phyloP scores from a whole-genome alignment of 805 yeast species.

The Candida maris region DNA sequence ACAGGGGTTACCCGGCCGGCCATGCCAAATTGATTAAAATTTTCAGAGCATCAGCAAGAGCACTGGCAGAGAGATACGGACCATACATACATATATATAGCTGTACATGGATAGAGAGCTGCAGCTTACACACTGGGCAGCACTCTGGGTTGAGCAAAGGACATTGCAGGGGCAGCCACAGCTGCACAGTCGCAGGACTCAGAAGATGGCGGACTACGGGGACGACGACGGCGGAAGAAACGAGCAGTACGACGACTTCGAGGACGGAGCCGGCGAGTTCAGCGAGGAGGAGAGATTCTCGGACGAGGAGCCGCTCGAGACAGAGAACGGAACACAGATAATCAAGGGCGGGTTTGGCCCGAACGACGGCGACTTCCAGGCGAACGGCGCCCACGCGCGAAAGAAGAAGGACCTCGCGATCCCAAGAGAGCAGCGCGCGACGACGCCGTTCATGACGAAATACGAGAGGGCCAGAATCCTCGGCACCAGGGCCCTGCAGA shows the following conservation, averaged over 20 bases:
- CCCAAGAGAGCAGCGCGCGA: constrained; percentile 81
- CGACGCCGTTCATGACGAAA: constrained; percentile 99
- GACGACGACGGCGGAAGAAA: constrained; percentile 54
- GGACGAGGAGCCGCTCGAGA: constrained; percentile 43
- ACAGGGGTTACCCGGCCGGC: no score
- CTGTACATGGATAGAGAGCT: no score
- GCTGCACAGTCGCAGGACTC: no score
- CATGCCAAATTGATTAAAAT: no score
- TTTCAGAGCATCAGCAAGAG: no score
- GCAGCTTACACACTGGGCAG: no score
- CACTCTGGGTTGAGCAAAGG: no score
- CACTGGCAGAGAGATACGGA: no score
- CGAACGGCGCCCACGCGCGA: constrained; percentile 37
- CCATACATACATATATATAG: no score
- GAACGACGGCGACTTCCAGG: constrained; percentile 39
- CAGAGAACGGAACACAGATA: constrained; percentile 71
- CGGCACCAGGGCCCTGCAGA: constrained; percentile 96
- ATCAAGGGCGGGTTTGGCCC: constrained; percentile 69
- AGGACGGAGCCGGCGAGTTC: constrained; percentile 50
- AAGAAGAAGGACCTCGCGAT: constrained; percentile 56
- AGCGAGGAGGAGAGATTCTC: constrained; percentile 43
- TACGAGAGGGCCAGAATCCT: constrained; percentile 96
- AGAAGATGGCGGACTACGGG: constrained; percentile 55
- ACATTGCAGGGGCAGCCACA: no score
- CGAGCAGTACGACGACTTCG: constrained; percentile 75